phyloP scores from a whole-genome alignment of 177 flowering plant species.

The Vitis hybrid region DNA sequence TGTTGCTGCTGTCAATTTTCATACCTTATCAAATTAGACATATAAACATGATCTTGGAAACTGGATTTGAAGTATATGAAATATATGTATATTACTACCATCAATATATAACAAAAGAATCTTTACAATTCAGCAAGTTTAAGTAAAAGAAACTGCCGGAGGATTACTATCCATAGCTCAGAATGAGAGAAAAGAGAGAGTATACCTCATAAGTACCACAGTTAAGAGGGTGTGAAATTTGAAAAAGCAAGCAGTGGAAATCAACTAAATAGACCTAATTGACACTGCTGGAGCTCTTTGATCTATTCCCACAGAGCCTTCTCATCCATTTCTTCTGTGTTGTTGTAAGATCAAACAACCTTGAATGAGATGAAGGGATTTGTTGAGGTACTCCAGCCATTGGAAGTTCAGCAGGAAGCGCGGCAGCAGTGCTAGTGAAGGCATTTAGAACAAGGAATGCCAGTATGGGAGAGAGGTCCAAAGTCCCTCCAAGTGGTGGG shows the following conservation, averaged over 20 bases:
- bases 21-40: too few relatives aligned
- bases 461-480: constrained; percentile 89
- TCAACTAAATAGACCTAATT: constrained; percentile 11
- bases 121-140: background rate
- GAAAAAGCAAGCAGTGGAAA: background rate
- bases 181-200: too few relatives aligned
- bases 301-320: constrained; percentile 32
- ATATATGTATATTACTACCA: background rate
- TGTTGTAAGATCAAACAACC: constrained; percentile 23
- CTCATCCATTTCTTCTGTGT: constrained; percentile 57
- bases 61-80: too few relatives aligned
- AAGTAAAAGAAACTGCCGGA: background rate
- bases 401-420: constrained; percentile 94
- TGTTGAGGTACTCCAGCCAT: constrained; percentile 15
- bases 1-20: too few relatives aligned
- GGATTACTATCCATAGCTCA: constrained; percentile 2
- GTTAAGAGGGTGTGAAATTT: background rate
- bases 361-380: constrained; percentile 8
- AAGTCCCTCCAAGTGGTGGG: constrained; percentile 91
- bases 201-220: background rate
- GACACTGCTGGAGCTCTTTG: constrained; percentile 21
- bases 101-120: constrained; percentile 6
- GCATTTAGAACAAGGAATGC: constrained; percentile 87
- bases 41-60: too few relatives aligned
- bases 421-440: constrained; percentile 82